Conservation (phyloP, 2,329 filamentous ascomycete species). For the Aureobasidium pullulans region DNA sequence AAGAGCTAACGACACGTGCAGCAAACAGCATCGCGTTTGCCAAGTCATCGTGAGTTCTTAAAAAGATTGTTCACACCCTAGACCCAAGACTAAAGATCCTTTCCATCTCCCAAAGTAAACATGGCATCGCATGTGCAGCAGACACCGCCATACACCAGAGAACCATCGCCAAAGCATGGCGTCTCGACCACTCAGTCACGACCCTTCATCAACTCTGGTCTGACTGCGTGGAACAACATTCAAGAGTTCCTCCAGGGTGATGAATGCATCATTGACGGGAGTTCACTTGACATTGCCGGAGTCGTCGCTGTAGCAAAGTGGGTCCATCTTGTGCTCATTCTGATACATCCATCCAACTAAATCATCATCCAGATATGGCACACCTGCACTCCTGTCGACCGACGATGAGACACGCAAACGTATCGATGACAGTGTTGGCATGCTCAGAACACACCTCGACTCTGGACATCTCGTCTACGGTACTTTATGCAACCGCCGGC, state of each 20-base stretch:
- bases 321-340: neutral
- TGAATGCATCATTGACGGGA: slow-evolving; percentile 2
- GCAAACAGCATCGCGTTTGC: neutral
- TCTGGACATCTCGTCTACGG: slow-evolving; percentile 9
- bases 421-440: neutral
- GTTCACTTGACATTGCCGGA: neutral
- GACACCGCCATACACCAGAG: neutral
- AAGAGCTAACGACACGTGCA: neutral
- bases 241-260: neutral
- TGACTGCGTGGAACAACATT: neutral
- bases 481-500: neutral
- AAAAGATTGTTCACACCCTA: neutral
- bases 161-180: neutral
- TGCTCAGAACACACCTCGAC: neutral
- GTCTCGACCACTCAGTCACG: neutral
- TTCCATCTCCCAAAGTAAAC: neutral
- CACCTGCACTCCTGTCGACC: neutral
- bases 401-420: neutral
- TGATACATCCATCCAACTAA: neutral
- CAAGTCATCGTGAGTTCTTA: neutral
- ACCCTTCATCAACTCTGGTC: neutral
- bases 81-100: neutral
- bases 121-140: neutral
- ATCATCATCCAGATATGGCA: neutral
- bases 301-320: slow-evolving; percentile 12